Evolutionary conservation across 202 grass and related monocot species (phyloP).

Genomic region (Setaria italica): DNA sequence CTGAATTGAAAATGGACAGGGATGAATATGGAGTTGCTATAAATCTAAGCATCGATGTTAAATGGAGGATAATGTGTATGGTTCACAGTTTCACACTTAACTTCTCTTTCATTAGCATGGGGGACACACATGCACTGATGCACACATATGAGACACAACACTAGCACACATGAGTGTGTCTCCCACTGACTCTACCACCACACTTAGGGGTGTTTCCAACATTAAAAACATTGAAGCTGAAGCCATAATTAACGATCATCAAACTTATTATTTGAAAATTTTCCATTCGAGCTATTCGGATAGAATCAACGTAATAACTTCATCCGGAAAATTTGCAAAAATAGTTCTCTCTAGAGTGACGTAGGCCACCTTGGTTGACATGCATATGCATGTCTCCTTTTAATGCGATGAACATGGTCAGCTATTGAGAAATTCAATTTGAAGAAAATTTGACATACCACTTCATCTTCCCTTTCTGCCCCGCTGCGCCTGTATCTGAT

Average conservation of each 20-base stretch:
- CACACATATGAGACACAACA: not conserved
- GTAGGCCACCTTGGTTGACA: not conserved
- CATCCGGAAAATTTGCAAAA: not conserved
- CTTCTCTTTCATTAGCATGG: not conserved
- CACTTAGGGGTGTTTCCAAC: not conserved
- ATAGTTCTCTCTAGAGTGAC: not conserved
- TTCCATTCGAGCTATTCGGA: not conserved
- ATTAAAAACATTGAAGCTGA: not conserved
- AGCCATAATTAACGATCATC: not conserved
- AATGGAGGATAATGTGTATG: not conserved
- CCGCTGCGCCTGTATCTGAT: not conserved
- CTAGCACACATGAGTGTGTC: not conserved
- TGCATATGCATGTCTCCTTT: not conserved
- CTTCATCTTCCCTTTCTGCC: not conserved
- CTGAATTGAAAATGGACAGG: constrained; percentile 41
- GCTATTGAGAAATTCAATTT: not conserved
- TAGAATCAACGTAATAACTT: not conserved
- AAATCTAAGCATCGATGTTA: not conserved
- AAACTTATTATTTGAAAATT: not conserved
- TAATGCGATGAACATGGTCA: not conserved
- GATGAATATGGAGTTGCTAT: not conserved
- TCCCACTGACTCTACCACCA: not conserved
- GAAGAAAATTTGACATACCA: constrained; percentile 10
- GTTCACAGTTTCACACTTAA: not conserved
- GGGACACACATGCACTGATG: not conserved